Evolutionary conservation across 257 asterid genomes (phyloP), one percentile per base, ranked within the genome.

Genomic region (Solanum pennellii): DNA sequence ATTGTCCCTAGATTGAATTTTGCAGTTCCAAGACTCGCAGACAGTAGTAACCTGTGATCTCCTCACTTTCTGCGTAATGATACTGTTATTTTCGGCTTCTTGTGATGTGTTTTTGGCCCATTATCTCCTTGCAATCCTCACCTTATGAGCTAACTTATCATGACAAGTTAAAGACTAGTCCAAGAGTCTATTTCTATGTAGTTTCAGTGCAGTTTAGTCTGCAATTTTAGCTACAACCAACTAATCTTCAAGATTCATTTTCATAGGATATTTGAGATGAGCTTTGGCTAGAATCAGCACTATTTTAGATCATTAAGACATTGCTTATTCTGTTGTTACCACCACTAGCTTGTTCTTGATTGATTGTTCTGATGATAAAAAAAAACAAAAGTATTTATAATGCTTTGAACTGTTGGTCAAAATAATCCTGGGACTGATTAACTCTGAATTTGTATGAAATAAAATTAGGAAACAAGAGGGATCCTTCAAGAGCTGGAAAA

Each of bases 401-500:
- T 80, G 29, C 18, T 80, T 83, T 56, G 37, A 21, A 84, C 20
- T 37, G 60, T 12, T 84, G 74, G 68, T 25, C 21, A 39, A 20
- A 83, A 3, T 84, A 62, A 60, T 23, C 11, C 66, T 6, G 13
- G 9, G 37, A 44, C 62, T 84, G 44, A 39, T 41, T 41, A 42
- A 80, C 68, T 29, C 20, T 84, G 87, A 15, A 84, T 41, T 5
- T 84, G 80, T 65, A 69, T 84, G 76, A 85, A 69, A 79, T 56
- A 71, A 65, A 86, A 90, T 65, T 91, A 94, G 97, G 98, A 93
- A 90, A 42, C 69, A 11, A 91, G 95, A 59, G 96, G 98, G 11
- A 88, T 92, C 68, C 93, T 96, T 62, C 92, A 90, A 87, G 98
- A 94, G 88, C 88, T 94, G 87, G 93, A 73, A 82, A 91, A 89